These are phyloP conservation scores for Cryptococcus sp. DNA, from an alignment of 1,284 basidiomycete genomes.

Conservation along the genomic window DNA sequence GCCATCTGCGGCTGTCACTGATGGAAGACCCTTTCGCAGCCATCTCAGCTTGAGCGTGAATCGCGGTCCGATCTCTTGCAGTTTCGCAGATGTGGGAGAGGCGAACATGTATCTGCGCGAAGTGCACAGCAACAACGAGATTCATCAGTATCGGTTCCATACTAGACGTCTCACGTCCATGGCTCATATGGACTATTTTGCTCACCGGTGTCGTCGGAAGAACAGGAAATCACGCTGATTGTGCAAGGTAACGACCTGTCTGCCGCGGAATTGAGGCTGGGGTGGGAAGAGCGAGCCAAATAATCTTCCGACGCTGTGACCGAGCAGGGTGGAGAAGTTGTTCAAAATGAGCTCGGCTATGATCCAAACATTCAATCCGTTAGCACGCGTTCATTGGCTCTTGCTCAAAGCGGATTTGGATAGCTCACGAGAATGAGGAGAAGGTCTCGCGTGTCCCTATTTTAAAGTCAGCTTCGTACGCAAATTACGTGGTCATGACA, in stretches of 20 bases:
- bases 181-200: not conserved
- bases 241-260: conserved; percentile 96
- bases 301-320: conserved; percentile 87
- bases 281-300: conserved; percentile 96
- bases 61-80: conserved; percentile 97
- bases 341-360: conserved; percentile 88
- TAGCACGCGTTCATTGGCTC: conserved; percentile 4
- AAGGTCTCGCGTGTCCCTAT: conserved; percentile 87
- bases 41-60: conserved; percentile 93
- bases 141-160: not conserved
- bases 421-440: conserved; percentile 71
- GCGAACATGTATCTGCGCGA: conserved; percentile 80
- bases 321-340: conserved; percentile 90
- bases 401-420: not conserved
- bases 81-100: conserved; percentile 81
- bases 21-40: conserved; percentile 83
- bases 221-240: conserved; percentile 98
- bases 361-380: not conserved
- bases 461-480: conserved; percentile 12
- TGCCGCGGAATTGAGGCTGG: conserved; percentile 90
- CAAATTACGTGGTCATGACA: conserved; percentile 6
- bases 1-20: conserved; percentile 59
- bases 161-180: not conserved
- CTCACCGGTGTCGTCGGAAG: conserved; percentile 86
- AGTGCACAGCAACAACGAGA: not conserved